phyloP scores from a whole-genome alignment of 306 rosid genomes.

The Vicia villosa region DNA sequence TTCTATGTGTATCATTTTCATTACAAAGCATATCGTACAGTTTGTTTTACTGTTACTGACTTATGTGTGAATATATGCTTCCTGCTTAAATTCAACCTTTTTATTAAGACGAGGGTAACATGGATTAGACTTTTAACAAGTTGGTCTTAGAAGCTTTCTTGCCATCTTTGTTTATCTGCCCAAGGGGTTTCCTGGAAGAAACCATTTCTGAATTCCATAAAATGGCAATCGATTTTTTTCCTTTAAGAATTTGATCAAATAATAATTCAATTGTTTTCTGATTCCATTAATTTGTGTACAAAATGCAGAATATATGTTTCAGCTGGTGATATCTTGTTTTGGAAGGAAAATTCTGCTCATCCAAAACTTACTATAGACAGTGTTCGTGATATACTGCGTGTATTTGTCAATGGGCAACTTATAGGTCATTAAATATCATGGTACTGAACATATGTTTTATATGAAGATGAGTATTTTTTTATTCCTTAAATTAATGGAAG shows the following conservation, averaged over 20 bases:
- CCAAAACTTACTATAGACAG: slow-evolving; percentile 69
- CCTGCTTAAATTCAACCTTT: slow-evolving; percentile 15
- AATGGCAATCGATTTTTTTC: background rate
- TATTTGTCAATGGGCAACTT: slow-evolving; percentile 78
- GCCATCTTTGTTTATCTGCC: slow-evolving; percentile 11
- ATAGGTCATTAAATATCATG: slow-evolving; percentile 59
- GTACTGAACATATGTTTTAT: slow-evolving; percentile 15
- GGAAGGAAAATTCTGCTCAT: slow-evolving; percentile 62
- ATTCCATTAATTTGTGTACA: slow-evolving; percentile 28
- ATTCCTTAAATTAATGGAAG: slow-evolving; percentile 22
- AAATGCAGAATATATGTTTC: slow-evolving; percentile 78
- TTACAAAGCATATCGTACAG: slow-evolving; percentile 12
- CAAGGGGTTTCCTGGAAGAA: slow-evolving; percentile 8
- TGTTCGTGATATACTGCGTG: slow-evolving; percentile 76
- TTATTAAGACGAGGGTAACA: background rate
- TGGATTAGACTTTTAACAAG: background rate
- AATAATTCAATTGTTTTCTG: slow-evolving; percentile 31
- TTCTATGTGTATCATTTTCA: slow-evolving; percentile 26
- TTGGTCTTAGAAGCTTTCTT: slow-evolving; percentile 1
- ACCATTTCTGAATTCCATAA: slow-evolving; percentile 27
- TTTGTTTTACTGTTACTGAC: slow-evolving; percentile 21
- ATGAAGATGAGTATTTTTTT: background rate
- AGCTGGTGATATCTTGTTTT: slow-evolving; percentile 67
- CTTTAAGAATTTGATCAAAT: background rate
- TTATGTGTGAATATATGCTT: background rate